Percentiles rank a stretch among this genome's conserved stretches.
Evolutionary conservation across 805 yeast species (phyloP).

Genomic region (Yarrowia porcina): DNA sequence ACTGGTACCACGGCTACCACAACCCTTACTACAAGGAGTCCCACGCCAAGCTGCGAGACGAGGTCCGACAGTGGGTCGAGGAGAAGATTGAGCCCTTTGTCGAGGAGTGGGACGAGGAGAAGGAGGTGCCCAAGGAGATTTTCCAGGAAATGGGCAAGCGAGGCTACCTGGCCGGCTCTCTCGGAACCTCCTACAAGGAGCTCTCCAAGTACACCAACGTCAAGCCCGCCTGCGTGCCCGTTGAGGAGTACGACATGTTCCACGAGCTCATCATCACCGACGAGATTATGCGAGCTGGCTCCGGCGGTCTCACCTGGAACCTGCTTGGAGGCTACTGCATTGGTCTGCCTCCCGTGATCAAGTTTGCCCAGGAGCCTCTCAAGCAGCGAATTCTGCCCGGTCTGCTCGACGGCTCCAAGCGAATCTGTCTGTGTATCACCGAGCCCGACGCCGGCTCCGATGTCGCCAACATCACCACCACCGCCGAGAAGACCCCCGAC

Average conservation of each 20-base stretch:
- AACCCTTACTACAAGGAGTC: slow-evolving; percentile 42
- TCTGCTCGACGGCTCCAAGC: slow-evolving; percentile 40
- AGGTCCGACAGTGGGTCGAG: slow-evolving; percentile 43
- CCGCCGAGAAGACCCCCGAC: slow-evolving; percentile 41
- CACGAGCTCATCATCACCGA: slow-evolving; percentile 43
- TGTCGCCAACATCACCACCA: slow-evolving; percentile 43
- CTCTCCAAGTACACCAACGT: slow-evolving; percentile 41
- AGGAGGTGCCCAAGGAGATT: slow-evolving; percentile 38
- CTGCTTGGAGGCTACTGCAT: slow-evolving; percentile 44
- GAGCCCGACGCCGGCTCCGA: slow-evolving; percentile 48
- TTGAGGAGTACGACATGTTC: slow-evolving; percentile 42
- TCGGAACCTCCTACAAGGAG: slow-evolving; percentile 38
- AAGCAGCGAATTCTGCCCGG: slow-evolving; percentile 41
- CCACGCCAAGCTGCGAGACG: slow-evolving; percentile 42
- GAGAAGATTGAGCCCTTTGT: slow-evolving; percentile 42
- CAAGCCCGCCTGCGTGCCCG: slow-evolving; percentile 40
- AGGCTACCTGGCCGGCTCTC: slow-evolving; percentile 43
- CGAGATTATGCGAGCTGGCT: slow-evolving; percentile 42
- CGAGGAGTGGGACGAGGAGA: slow-evolving; percentile 45
- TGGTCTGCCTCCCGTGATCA: slow-evolving; percentile 43
- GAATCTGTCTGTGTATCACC: slow-evolving; percentile 44
- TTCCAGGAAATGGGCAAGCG: slow-evolving; percentile 40
- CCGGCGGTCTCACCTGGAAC: slow-evolving; percentile 44
- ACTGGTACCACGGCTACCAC: slow-evolving; percentile 43
- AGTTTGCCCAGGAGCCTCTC: slow-evolving; percentile 37